A percentile compares a stretch with the other conserved stretches of the same genome.
Conservation (phyloP, 768 basidiomycete genomes). For the Lactifluus volemus region DNA sequence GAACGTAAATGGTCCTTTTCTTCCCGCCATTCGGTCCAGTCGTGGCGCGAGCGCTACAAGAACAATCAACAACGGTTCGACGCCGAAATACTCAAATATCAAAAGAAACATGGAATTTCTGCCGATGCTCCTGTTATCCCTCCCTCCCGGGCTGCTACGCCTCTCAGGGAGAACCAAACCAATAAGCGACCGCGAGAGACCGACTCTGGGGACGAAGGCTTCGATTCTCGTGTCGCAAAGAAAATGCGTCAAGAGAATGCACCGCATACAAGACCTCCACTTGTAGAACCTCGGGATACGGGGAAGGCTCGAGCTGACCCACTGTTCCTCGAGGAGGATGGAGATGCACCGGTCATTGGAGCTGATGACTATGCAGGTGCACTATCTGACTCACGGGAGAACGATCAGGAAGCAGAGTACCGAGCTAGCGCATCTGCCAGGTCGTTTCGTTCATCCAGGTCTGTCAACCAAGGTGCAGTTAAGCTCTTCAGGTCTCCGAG, state of each 20-base stretch:
- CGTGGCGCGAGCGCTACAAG: constrained; percentile 56
- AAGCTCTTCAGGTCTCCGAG: background rate
- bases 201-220: background rate
- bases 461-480: background rate
- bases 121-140: background rate
- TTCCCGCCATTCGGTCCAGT: constrained; percentile 44
- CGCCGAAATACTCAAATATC: constrained; percentile 32
- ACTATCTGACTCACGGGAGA: background rate
- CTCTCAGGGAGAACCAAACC: background rate
- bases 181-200: constrained; percentile 9
- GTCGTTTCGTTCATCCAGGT: background rate
- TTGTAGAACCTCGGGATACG: background rate
- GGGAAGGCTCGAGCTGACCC: background rate
- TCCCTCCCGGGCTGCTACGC: background rate
- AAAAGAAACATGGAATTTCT: constrained; percentile 25
- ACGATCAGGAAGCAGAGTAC: background rate
- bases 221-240: background rate
- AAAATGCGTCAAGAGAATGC: background rate
- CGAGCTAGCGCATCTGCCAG: background rate
- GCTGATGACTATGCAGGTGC: constrained; percentile 13
- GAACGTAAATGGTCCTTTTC: constrained; percentile 43
- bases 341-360: background rate
- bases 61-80: constrained; percentile 38
- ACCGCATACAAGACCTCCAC: background rate
- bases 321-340: background rate